Evolutionary conservation across 163 green algal species (phyloP), one percentile per base, ranked within the genome.

Genomic region (Volvox carteri): DNA sequence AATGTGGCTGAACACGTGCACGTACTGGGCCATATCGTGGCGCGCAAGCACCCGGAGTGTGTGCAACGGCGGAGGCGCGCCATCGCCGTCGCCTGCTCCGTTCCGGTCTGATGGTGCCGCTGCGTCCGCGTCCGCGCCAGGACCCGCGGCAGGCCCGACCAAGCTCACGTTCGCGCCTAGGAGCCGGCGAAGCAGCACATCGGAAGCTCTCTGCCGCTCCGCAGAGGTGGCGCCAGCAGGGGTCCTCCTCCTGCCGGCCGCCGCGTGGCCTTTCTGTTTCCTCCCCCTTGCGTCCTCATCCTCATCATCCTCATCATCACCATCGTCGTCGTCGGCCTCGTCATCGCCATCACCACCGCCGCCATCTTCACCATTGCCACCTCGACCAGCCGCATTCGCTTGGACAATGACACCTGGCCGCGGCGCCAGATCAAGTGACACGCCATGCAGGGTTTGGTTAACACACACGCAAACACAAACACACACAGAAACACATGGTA

Each of bases 1-100:
- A 70, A 98, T 98, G 89, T 98, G 96, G 21, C 90, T 96, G 91
- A 98, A 98, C 1, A 97, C 90, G 89, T 98, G 96, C 1, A 95
- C 90, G 33, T 95, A 78, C 11, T 81, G 84, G 14, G 95, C 96
- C 70, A 97, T 74, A 0, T 93, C 78, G 28, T 91, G 65, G 5
- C 95, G 91, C 9, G 87, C 54, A 56, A 95, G 70, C 72, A 95
- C 42, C 4, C 41, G 41, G 30, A 88, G 83, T 23, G 14, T n/a
- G 0, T 54, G 54, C 28, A 30, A 23, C 28, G 54, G 54, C 19
- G 54, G 54, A 3, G 70, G 4, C n/a, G 48, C 46, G 19, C 39
- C 78, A 11, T 14, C 23, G 58, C 58, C 52, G 18, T 5, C 4
- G 7, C 25, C 19, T 58, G 37, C 25, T 11, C 8, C n/a, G n/a